Conservation (phyloP, 2,329 filamentous ascomycete species). For the Raffaelea albimanens region DNA sequence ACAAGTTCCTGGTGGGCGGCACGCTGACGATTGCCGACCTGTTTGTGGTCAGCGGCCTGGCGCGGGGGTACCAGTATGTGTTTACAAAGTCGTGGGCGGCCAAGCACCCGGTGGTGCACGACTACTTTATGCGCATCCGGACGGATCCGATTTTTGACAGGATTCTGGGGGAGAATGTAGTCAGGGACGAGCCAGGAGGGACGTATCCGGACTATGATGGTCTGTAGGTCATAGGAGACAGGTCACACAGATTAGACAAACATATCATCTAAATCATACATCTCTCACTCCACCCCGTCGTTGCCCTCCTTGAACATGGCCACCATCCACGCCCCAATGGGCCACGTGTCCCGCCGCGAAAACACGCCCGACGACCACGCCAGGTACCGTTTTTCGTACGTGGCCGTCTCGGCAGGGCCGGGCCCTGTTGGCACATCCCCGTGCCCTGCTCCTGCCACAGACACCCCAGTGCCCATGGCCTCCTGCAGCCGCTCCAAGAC, state of each 20-base stretch:
- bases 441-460: too few relatives aligned
- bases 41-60: constrained; percentile 7
- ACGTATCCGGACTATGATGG: constrained; percentile 2
- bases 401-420: not conserved
- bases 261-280: not conserved
- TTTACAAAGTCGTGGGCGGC: constrained; percentile 2
- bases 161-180: not conserved
- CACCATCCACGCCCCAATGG: not conserved
- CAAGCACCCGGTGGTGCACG: constrained; percentile 1
- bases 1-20: constrained; percentile 28
- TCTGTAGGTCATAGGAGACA: not conserved
- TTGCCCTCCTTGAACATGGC: not conserved
- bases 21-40: constrained; percentile 27
- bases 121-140: not conserved
- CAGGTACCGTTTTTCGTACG: not conserved
- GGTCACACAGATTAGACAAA: not conserved
- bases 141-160: not conserved
- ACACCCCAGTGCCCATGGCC: not conserved
- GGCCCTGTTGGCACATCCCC: not conserved
- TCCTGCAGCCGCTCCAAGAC: not conserved
- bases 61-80: constrained; percentile 1
- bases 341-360: not conserved
- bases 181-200: not conserved
- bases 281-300: not conserved
- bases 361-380: not conserved